Base-by-base conservation (phyloP, 2,329 filamentous ascomycete species). In the Metarhizium guizhouense region DNA sequence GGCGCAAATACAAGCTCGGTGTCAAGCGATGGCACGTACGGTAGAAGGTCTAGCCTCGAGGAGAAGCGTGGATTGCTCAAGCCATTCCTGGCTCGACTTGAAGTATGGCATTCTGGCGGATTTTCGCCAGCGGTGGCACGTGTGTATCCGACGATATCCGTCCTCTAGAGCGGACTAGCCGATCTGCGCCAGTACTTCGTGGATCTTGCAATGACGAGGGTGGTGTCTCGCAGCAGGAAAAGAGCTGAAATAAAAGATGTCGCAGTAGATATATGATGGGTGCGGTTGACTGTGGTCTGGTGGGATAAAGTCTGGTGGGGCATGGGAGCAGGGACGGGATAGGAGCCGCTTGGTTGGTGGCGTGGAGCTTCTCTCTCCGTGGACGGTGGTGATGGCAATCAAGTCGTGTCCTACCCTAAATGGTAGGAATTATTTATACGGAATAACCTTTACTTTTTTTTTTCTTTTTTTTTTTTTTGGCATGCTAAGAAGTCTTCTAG, bases 51-150 rank as follows among this genome's bases (percentile, higher is more conserved):
- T 85, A 55, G 94, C 93, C 73, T 94, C 83, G 54, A 99, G 78
- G 56, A 99, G 85, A 58, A 92, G 83, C 18, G 85, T 78, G 14
- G 93, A 96, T 72, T 96, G 88, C 65, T 87, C 85, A 62, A 96
- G 88, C 88, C 91, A 99, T 75, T 92, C 87, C 73, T 95, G 86
- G 72, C 88, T 88, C 56, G 89, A 91, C 53, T 81, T 76, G 69
- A 95, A 84, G 70, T 95, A 84, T 70, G 88, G 86, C 92, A 96
- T 96, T 14, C 3, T 14, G 42, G n/a, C 42, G 8, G 18, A 48
- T 11, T 13, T 29, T 3, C 11, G 45, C 20, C 45, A 5, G 16
- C n/a, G 42, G 7, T 4, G 42, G 18, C 16, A 20, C n/a, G n/a
- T 20, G 16, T 20, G 4, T 45, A 10, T 45, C 45, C 5, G 45